Conservation (phyloP, 192 early-diverging fungal species). For the Umbelopsis sp. region DNA sequence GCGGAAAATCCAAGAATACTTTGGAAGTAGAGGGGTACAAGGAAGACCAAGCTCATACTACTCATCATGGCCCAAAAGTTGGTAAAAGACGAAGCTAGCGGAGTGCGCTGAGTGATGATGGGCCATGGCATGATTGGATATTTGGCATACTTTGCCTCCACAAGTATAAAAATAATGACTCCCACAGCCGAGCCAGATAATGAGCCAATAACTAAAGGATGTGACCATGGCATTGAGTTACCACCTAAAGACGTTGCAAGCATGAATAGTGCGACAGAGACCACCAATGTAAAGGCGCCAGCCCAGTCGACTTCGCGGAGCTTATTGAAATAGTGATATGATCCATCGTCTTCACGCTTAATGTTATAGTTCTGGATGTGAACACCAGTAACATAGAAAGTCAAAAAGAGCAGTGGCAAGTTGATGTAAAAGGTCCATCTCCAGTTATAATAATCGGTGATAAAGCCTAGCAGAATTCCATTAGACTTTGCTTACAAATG, state of each 20-base stretch:
- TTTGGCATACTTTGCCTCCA: conserved; percentile 61
- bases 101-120: conserved; percentile 53
- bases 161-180: conserved; percentile 40
- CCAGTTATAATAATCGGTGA: conserved; percentile 59
- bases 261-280: conserved; percentile 44
- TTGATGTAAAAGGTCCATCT: conserved; percentile 81
- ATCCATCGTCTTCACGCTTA: conserved; percentile 21
- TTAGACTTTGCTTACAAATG: background rate
- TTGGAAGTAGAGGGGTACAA: conserved; percentile 43
- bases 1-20: conserved; percentile 29
- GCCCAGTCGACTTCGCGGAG: conserved; percentile 53
- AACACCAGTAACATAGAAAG: conserved; percentile 42
- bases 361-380: conserved; percentile 48
- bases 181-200: conserved; percentile 40
- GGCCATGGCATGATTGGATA: conserved; percentile 68
- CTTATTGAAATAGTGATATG: conserved; percentile 41
- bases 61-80: conserved; percentile 53
- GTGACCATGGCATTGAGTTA: conserved; percentile 50
- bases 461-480: conserved; percentile 43
- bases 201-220: conserved; percentile 45
- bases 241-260: conserved; percentile 60
- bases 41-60: conserved; percentile 35
- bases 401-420: conserved; percentile 63
- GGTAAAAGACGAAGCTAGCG: conserved; percentile 31
- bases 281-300: conserved; percentile 46